phyloP scores from a whole-genome alignment of 2,329 filamentous ascomycete genomes.

The Aspergillus oerlinghausenensis region DNA sequence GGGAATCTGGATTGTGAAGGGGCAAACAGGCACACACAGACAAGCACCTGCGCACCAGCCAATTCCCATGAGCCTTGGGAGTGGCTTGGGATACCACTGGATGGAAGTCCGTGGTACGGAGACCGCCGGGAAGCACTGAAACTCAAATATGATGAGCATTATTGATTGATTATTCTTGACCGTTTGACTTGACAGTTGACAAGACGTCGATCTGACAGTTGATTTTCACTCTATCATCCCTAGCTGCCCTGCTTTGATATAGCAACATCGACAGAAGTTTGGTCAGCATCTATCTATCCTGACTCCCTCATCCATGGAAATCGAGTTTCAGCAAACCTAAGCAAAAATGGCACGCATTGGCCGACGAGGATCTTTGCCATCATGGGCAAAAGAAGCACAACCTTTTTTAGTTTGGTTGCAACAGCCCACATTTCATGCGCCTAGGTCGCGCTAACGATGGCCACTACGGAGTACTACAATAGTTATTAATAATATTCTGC shows the following conservation, averaged over 20 bases:
- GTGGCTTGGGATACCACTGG: no score
- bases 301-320: background rate
- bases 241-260: background rate
- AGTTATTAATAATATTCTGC: background rate
- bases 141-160: background rate
- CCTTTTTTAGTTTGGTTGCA: background rate
- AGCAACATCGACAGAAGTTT: background rate
- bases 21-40: background rate
- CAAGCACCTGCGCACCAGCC: background rate
- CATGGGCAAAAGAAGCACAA: background rate
- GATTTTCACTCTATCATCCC: background rate
- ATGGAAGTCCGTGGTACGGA: background rate
- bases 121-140: background rate
- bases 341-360: background rate
- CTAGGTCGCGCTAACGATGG: background rate
- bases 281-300: background rate
- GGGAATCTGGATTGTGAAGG: background rate
- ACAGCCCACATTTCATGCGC: background rate
- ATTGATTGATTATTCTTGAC: no score
- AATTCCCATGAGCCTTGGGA: no score
- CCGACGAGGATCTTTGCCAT: background rate
- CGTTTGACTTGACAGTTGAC: no score
- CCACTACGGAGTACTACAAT: background rate
- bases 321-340: background rate
- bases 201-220: background rate